These are phyloP conservation scores for Teunomyces tritomae DNA, from an alignment of 805 yeast species.

Conservation along the genomic window DNA sequence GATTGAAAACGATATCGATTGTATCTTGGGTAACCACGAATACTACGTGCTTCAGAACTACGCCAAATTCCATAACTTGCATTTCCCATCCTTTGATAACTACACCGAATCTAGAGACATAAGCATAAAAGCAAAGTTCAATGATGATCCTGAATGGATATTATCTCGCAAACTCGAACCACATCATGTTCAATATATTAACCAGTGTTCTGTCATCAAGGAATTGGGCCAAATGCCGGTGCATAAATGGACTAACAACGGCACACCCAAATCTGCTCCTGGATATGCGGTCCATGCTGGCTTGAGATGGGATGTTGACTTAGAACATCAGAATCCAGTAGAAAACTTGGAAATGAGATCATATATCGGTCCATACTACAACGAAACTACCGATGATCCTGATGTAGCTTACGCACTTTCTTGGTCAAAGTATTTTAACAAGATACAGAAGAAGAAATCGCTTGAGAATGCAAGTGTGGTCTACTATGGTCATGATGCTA, in stretches of 20 bases:
- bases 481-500: conserved; percentile 88
- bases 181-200: conserved; percentile 58
- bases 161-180: conserved; percentile 57
- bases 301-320: conserved; percentile 58
- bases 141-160: conserved; percentile 36
- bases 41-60: conserved; percentile 65
- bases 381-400: conserved; percentile 51
- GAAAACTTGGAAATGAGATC: conserved; percentile 70
- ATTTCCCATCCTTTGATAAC: conserved; percentile 25
- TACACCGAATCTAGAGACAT: conserved; percentile 1
- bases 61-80: conserved; percentile 54
- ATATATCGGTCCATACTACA: conserved; percentile 62
- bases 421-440: conserved; percentile 61
- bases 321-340: conserved; percentile 58
- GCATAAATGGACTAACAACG: conserved; percentile 21
- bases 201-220: conserved; percentile 62
- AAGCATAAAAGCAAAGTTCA: conserved; percentile 14
- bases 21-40: conserved; percentile 91
- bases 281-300: conserved; percentile 84
- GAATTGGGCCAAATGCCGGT: conserved; percentile 60
- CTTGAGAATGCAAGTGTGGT: conserved; percentile 41
- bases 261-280: conserved; percentile 25
- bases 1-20: conserved; percentile 55
- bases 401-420: conserved; percentile 34
- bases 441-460: conserved; percentile 36